phyloP scores from a whole-genome alignment of 805 yeast species.

The Barnettozyma botsteinii region DNA sequence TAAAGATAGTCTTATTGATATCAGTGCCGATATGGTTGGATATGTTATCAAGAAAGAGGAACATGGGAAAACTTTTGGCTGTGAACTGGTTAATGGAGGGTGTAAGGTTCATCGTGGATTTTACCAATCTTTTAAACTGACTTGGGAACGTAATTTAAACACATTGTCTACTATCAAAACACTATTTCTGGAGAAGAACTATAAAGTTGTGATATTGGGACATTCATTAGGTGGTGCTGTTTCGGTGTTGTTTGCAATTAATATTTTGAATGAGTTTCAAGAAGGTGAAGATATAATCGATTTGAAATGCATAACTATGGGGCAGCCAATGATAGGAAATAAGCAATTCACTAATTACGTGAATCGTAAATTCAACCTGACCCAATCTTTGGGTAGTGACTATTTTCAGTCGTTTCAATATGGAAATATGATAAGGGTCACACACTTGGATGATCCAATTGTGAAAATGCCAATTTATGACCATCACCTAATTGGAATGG shows the following conservation, averaged over 20 bases:
- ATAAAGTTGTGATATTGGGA: conserved; percentile 19
- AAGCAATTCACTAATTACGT: conserved; percentile 12
- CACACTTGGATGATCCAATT: conserved; percentile 25
- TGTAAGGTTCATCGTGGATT: conserved; percentile 25
- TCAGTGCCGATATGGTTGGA: conserved; percentile 22
- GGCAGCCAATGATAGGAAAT: conserved; percentile 26
- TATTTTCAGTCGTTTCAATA: conserved; percentile 1
- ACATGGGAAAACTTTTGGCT: neutral
- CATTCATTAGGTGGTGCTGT: conserved; percentile 28
- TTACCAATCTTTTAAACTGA: conserved; percentile 5
- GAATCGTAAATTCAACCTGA: conserved; percentile 9
- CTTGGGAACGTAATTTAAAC: conserved; percentile 5
- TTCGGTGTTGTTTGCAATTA: conserved; percentile 14
- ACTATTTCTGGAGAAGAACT: conserved; percentile 6
- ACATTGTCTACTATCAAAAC: conserved; percentile 2
- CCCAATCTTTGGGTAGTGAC: neutral
- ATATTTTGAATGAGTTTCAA: neutral
- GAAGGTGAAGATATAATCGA: neutral
- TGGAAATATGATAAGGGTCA: conserved; percentile 15
- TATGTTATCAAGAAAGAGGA: conserved; percentile 1
- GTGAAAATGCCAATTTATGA: conserved; percentile 22
- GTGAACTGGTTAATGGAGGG: conserved; percentile 3
- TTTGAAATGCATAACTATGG: conserved; percentile 19
- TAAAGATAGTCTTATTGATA: conserved; percentile 23
- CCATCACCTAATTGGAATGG: conserved; percentile 11